Conservation (phyloP, 2,329 filamentous ascomycete species). For the Didymella sp. region DNA sequence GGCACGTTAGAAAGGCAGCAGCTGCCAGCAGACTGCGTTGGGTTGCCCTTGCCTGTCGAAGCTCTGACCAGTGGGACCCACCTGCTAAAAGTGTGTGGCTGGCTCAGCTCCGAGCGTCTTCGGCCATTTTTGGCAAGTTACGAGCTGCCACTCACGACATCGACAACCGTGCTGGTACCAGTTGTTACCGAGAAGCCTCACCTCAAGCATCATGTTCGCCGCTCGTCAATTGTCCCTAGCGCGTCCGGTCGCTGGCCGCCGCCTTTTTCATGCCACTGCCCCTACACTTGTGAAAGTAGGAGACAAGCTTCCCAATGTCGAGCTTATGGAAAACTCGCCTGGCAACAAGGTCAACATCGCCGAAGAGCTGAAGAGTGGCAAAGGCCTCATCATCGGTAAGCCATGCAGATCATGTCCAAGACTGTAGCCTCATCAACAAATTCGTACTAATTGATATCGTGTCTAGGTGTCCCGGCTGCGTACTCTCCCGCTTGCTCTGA, state of each 20-base stretch:
- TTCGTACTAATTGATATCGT: slow-evolving; percentile 14
- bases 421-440: not conserved
- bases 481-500: slow-evolving; percentile 67
- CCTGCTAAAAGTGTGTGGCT: slow-evolving; percentile 10
- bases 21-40: slow-evolving; percentile 6
- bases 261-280: slow-evolving; percentile 69
- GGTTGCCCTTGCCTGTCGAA: slow-evolving; percentile 10
- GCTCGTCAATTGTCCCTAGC: slow-evolving; percentile 35
- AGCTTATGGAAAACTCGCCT: slow-evolving; percentile 83
- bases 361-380: slow-evolving; percentile 70
- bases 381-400: slow-evolving; percentile 74
- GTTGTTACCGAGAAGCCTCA: slow-evolving; percentile 8
- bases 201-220: slow-evolving; percentile 29
- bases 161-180: slow-evolving; percentile 10
- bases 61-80: slow-evolving; percentile 4
- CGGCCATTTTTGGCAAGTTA: slow-evolving; percentile 10
- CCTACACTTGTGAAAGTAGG: slow-evolving; percentile 74
- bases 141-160: slow-evolving; percentile 19
- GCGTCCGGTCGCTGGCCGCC: slow-evolving; percentile 30
- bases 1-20: not conserved
- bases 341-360: slow-evolving; percentile 90
- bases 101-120: slow-evolving; percentile 9
- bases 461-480: slow-evolving; percentile 51
- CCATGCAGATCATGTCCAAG: slow-evolving; percentile 9
- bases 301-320: slow-evolving; percentile 77